Percentiles rank a stretch among this genome's conserved stretches.
These are phyloP conservation scores for Trichocomaceae sp. DNA, from an alignment of 2,329 filamentous ascomycete genomes.

Conservation along the genomic window DNA sequence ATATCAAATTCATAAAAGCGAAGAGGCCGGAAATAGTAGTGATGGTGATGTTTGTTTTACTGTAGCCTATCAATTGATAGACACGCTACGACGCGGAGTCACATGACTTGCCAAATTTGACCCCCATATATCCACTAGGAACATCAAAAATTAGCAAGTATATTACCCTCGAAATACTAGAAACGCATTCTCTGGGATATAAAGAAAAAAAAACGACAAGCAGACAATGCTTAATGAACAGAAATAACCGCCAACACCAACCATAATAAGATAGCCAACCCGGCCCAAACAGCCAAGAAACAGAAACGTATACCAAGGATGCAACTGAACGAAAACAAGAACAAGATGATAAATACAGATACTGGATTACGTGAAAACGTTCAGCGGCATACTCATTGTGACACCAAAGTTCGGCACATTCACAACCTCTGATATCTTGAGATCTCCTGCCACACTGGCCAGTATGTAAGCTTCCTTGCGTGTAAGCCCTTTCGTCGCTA, in stretches of 20 bases:
- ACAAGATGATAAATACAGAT: not conserved
- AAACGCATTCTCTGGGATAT: not conserved
- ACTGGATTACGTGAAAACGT: conserved; percentile 34
- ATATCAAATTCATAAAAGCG: conserved; percentile 1
- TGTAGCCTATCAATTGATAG: too few species aligned
- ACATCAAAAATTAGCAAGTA: not conserved
- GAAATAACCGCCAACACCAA: not conserved
- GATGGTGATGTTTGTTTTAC: not conserved
- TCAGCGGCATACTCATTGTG: conserved; percentile 45
- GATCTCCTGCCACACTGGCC: conserved; percentile 44
- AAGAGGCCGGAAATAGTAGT: not conserved
- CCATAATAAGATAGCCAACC: not conserved
- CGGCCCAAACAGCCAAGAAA: not conserved
- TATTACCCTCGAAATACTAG: too few species aligned
- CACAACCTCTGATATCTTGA: conserved; percentile 49
- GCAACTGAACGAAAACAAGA: not conserved
- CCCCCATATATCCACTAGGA: too few species aligned
- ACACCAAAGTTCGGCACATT: conserved; percentile 51
- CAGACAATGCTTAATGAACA: not conserved
- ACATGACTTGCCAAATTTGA: too few species aligned
- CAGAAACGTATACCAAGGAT: not conserved
- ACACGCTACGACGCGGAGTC: conserved; percentile 23
- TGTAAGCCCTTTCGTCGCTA: conserved; percentile 41
- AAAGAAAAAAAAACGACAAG: not conserved
- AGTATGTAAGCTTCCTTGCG: conserved; percentile 49